A percentile compares a stretch with the other conserved stretches of the same genome.
phyloP scores from a whole-genome alignment of 78 protist genomes.

The Monocercomonoides exilis region DNA sequence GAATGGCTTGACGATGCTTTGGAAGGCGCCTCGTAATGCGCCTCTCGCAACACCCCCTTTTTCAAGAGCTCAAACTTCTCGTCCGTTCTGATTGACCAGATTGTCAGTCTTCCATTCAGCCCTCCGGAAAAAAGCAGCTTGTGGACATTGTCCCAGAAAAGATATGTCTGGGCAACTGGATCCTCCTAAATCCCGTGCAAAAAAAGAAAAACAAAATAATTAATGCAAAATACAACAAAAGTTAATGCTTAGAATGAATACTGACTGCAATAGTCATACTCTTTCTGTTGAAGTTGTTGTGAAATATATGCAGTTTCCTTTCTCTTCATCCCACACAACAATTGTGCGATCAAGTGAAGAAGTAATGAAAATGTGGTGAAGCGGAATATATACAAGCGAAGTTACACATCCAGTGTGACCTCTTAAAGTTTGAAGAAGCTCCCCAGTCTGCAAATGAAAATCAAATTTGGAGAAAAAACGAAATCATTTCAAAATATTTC shows the following conservation, averaged over 20 bases:
- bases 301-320: not conserved
- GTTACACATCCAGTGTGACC: not conserved
- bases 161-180: not conserved
- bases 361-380: not conserved
- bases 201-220: no score
- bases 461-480: not conserved
- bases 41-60: no score
- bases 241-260: no score
- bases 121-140: not conserved
- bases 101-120: not conserved
- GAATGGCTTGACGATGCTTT: no score
- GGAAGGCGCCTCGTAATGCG: no score
- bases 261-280: no score
- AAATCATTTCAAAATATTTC: not conserved
- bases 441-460: not conserved
- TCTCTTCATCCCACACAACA: not conserved
- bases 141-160: not conserved
- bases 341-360: not conserved
- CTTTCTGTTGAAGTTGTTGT: not conserved
- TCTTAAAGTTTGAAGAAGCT: not conserved
- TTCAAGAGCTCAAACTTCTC: no score
- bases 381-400: not conserved
- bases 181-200: no score
- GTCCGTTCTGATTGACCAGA: not conserved
- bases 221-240: no score